Conservation (phyloP, 2,329 filamentous ascomycete genomes). For the Aspergillus floridensis region DNA sequence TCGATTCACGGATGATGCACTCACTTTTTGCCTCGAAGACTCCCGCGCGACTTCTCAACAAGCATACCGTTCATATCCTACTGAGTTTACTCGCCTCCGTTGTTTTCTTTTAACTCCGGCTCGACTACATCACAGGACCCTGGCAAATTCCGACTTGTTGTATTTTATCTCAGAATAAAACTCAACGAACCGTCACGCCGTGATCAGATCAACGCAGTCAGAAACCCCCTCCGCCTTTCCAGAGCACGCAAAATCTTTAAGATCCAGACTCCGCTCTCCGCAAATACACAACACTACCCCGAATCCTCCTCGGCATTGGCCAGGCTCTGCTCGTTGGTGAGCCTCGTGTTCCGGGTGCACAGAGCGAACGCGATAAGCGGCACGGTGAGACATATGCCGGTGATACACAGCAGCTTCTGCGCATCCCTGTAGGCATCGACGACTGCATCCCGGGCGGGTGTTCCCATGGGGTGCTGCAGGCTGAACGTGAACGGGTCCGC, state of each 20-base stretch:
- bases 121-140: no score
- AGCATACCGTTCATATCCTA: no score
- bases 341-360: constrained; percentile 46
- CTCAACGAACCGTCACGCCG: no score
- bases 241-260: no score
- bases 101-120: no score
- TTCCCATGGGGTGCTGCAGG: constrained; percentile 43
- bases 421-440: constrained; percentile 47
- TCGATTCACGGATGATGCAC: constrained; percentile 49
- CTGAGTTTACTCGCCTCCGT: no score
- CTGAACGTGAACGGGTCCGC: constrained; percentile 42
- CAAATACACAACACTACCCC: neutral
- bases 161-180: no score
- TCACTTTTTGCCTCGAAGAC: neutral
- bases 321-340: constrained; percentile 48
- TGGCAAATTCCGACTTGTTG: no score
- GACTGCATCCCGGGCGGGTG: constrained; percentile 43
- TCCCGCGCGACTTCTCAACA: neutral
- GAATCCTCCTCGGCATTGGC: constrained; percentile 34
- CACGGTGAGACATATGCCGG: constrained; percentile 50
- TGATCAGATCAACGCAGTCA: no score
- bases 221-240: no score
- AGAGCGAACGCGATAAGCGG: constrained; percentile 48
- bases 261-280: no score
- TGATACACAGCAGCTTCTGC: constrained; percentile 51